Evolutionary conservation across 176 grass and related monocot species (phyloP).

Genomic region (Aegilops bicornis): DNA sequence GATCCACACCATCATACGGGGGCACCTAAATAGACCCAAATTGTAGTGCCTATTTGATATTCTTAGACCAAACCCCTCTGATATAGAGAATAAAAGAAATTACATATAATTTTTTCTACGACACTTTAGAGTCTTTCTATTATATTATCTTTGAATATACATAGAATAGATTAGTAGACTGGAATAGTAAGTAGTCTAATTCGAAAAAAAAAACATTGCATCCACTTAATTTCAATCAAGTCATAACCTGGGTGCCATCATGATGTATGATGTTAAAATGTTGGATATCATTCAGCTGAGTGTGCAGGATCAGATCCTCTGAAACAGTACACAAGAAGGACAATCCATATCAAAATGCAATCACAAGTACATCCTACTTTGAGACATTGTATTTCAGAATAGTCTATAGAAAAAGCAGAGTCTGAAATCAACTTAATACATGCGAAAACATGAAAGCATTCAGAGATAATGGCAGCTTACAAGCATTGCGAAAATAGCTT

Average conservation of each 20-base stretch:
- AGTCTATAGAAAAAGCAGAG: background rate
- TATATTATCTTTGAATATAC: too few relatives aligned
- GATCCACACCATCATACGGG: too few relatives aligned
- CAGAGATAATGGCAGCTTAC: slow-evolving; percentile 3
- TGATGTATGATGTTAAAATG: background rate
- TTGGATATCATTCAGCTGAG: background rate
- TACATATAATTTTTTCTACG: too few relatives aligned
- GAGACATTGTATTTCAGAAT: background rate
- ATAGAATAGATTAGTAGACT: too few relatives aligned
- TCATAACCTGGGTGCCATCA: too few relatives aligned
- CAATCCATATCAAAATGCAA: background rate
- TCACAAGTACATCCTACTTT: background rate
- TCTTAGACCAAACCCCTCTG: too few relatives aligned
- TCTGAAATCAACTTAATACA: background rate
- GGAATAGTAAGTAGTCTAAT: too few relatives aligned
- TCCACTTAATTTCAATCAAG: too few relatives aligned
- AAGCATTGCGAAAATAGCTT: background rate
- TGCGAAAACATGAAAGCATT: background rate
- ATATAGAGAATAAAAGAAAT: too few relatives aligned
- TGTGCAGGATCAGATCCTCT: background rate
- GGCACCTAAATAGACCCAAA: background rate
- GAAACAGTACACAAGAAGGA: background rate
- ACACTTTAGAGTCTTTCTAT: too few relatives aligned
- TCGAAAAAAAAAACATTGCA: too few relatives aligned
- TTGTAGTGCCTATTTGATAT: background rate